Evolutionary conservation across 805 yeast genomes (phyloP).

Genomic region (Starmerella vitae): DNA sequence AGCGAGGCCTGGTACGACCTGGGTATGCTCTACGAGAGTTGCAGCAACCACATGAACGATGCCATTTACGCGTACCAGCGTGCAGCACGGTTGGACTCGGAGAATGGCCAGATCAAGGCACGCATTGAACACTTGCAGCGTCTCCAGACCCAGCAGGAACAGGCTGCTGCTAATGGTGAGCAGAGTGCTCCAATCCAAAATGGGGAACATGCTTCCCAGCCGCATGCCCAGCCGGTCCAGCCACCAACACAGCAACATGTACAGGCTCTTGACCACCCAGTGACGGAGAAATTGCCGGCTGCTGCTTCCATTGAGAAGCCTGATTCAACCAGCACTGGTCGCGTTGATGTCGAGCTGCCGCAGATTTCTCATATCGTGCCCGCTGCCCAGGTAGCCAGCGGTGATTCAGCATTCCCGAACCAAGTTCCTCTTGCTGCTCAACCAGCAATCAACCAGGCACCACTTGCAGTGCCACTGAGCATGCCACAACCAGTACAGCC

Average conservation of each 20-base stretch:
- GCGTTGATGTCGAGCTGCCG: not conserved
- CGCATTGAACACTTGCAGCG: slow-evolving; percentile 70
- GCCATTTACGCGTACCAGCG: slow-evolving; percentile 95
- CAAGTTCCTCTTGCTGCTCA: no score
- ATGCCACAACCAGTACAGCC: no score
- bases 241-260: slow-evolving; percentile 19
- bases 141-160: not conserved
- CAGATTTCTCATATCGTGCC: not conserved
- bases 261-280: slow-evolving; percentile 15
- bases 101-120: slow-evolving; percentile 85
- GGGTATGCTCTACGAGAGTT: slow-evolving; percentile 92
- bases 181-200: slow-evolving; percentile 40
- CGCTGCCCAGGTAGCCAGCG: not conserved
- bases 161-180: slow-evolving; percentile 34
- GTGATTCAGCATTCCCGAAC: no score
- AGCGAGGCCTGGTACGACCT: slow-evolving; percentile 98
- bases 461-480: no score
- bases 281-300: no score
- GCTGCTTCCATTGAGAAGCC: not conserved
- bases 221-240: slow-evolving; percentile 22
- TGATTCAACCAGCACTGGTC: not conserved
- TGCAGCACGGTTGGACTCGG: slow-evolving; percentile 90
- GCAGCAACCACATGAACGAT: slow-evolving; percentile 88
- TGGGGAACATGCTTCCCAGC: no score
- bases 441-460: no score